phyloP scores from a whole-genome alignment of 768 basidiomycete species.

The Phallus indusiatus region DNA sequence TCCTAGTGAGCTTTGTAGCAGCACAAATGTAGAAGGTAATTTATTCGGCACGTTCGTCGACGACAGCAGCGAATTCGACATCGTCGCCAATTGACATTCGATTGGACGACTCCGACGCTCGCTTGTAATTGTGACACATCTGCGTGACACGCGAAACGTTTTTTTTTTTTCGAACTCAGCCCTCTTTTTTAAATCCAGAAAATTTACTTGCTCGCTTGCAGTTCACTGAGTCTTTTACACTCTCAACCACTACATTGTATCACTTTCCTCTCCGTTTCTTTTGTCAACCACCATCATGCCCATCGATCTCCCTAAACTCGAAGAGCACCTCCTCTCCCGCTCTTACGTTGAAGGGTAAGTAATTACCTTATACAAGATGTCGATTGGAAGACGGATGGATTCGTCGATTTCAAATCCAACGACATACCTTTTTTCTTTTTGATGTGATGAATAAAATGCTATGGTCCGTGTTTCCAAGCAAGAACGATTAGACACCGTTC shows the following conservation, averaged over 20 bases:
- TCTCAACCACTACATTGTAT: too few relatives aligned
- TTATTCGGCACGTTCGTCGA: background rate
- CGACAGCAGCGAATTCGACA: background rate
- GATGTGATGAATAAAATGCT: slow-evolving; percentile 61
- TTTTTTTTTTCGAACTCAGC: background rate
- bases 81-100: background rate
- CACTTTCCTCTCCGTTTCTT: background rate
- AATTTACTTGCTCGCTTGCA: background rate
- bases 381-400: background rate
- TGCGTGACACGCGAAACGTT: too few relatives aligned
- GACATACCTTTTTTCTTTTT: slow-evolving; percentile 15
- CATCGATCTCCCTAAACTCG: slow-evolving; percentile 60
- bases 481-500: slow-evolving; percentile 84
- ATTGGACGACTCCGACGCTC: too few relatives aligned
- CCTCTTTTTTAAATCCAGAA: background rate
- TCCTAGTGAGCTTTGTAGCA: background rate
- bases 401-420: background rate
- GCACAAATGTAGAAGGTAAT: background rate
- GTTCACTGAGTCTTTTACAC: background rate
- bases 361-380: slow-evolving; percentile 5
- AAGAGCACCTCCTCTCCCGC: slow-evolving; percentile 76
- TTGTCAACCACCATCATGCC: slow-evolving; percentile 41
- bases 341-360: slow-evolving; percentile 91
- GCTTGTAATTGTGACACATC: too few relatives aligned
- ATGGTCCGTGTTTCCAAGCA: slow-evolving; percentile 98